These are phyloP conservation scores for Rhodocollybia butyracea DNA, from an alignment of 768 basidiomycete genomes.

Conservation along the genomic window DNA sequence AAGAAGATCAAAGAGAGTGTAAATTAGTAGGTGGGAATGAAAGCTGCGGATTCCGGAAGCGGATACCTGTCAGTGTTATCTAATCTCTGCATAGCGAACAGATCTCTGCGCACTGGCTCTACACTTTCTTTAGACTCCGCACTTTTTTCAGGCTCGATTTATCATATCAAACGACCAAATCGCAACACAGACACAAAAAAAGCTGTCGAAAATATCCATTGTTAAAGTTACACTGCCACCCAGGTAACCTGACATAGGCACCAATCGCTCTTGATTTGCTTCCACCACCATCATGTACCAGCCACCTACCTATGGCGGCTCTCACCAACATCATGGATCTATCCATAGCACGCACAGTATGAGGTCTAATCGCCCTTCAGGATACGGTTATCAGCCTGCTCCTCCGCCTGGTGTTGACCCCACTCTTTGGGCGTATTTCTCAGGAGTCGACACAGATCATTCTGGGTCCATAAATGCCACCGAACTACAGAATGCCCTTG, in stretches of 20 bases:
- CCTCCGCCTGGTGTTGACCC: slow-evolving; percentile 67
- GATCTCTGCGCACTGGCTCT: not conserved
- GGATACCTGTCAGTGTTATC: not conserved
- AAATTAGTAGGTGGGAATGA: too few relatives aligned
- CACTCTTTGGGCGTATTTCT: slow-evolving; percentile 75
- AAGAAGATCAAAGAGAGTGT: too few relatives aligned
- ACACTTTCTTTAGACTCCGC: too few relatives aligned
- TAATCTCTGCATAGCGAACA: not conserved
- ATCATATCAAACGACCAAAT: too few relatives aligned
- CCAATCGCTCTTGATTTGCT: not conserved
- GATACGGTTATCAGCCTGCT: slow-evolving; percentile 16
- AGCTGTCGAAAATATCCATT: too few relatives aligned
- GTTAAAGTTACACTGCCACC: too few relatives aligned
- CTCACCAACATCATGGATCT: slow-evolving; percentile 11
- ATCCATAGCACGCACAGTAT: slow-evolving; percentile 11
- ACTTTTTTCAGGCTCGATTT: too few relatives aligned
- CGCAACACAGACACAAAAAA: too few relatives aligned
- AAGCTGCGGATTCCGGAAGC: not conserved
- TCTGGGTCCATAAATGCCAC: slow-evolving; percentile 60
- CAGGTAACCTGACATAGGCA: too few relatives aligned
- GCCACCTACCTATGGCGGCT: slow-evolving; percentile 7
- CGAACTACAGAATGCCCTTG: slow-evolving; percentile 74
- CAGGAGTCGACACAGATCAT: slow-evolving; percentile 60
- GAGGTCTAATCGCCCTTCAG: slow-evolving; percentile 9
- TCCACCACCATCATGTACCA: slow-evolving; percentile 9